Conservation (phyloP, 345 rosid genomes). For the Combretum micranthum region DNA sequence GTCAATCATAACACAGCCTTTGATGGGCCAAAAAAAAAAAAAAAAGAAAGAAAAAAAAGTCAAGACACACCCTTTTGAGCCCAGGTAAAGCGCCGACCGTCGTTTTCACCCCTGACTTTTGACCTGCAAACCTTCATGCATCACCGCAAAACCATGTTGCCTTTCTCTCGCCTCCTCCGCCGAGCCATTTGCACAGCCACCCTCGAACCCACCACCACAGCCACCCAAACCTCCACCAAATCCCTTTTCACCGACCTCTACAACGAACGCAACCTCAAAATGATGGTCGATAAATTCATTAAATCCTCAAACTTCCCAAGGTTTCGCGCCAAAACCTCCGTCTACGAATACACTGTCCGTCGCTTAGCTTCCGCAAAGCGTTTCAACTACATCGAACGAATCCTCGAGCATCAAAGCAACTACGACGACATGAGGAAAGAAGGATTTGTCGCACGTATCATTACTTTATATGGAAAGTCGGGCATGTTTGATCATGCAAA, state of each 20-base stretch:
- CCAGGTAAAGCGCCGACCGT: too few species aligned
- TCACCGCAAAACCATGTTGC: conserved; percentile 22
- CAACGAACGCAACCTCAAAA: conserved; percentile 48
- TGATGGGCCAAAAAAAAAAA: too few species aligned
- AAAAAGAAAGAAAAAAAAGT: too few species aligned
- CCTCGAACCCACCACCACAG: not conserved
- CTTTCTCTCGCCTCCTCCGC: conserved; percentile 23
- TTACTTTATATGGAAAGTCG: conserved; percentile 38
- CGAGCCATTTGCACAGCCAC: conserved; percentile 24
- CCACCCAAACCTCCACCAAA: conserved; percentile 8
- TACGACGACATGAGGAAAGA: conserved; percentile 51
- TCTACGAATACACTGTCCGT: conserved; percentile 46
- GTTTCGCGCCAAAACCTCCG: conserved; percentile 43
- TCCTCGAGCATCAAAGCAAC: conserved; percentile 63
- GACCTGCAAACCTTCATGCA: not conserved
- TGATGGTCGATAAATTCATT: conserved; percentile 57
- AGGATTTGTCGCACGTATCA: conserved; percentile 45
- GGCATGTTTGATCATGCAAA: conserved; percentile 63
- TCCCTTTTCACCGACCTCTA: conserved; percentile 24
- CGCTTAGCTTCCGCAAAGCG: conserved; percentile 52
- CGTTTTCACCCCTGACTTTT: too few species aligned
- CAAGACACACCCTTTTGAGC: too few species aligned
- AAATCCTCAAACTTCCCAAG: conserved; percentile 29
- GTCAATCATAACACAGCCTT: too few species aligned
- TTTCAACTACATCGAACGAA: conserved; percentile 44